These are phyloP conservation scores for Beauveria caledonica DNA, from an alignment of 2,329 filamentous ascomycete species.

Conservation along the genomic window DNA sequence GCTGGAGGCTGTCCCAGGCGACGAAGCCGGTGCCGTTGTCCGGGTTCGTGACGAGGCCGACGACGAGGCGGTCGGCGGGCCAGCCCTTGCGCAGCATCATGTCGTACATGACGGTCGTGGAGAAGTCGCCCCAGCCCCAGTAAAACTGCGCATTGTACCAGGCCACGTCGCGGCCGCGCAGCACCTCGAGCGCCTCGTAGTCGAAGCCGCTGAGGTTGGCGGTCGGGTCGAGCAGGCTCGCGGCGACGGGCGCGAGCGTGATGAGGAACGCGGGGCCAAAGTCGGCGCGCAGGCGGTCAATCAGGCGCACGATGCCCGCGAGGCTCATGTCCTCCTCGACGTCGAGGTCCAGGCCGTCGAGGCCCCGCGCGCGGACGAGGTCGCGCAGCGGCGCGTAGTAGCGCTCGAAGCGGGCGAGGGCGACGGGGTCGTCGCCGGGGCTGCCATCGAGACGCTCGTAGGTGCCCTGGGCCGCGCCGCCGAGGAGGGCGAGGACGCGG, in stretches of 20 bases:
- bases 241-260: slow-evolving; percentile 74
- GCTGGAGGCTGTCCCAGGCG: slow-evolving; percentile 36
- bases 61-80: slow-evolving; percentile 63
- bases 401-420: slow-evolving; percentile 50
- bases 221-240: slow-evolving; percentile 49
- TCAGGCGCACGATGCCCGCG: slow-evolving; percentile 54
- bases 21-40: slow-evolving; percentile 57
- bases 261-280: slow-evolving; percentile 66
- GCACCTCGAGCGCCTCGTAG: slow-evolving; percentile 65
- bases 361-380: slow-evolving; percentile 49
- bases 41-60: slow-evolving; percentile 74
- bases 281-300: slow-evolving; percentile 59
- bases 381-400: slow-evolving; percentile 64
- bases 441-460: slow-evolving; percentile 51
- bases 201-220: slow-evolving; percentile 72
- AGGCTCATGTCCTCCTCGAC: slow-evolving; percentile 72
- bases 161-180: slow-evolving; percentile 55
- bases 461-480: slow-evolving; percentile 72
- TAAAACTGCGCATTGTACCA: slow-evolving; percentile 96
- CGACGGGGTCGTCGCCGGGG: slow-evolving; percentile 27
- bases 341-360: slow-evolving; percentile 70
- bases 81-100: slow-evolving; percentile 55
- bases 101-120: slow-evolving; percentile 39
- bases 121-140: slow-evolving; percentile 69
- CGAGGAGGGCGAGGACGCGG: slow-evolving; percentile 78